Percentiles rank a stretch among this genome's conserved stretches.
phyloP scores from a whole-genome alignment of 2,329 filamentous ascomycete genomes.

The Rhinocladiella mackenziei region DNA sequence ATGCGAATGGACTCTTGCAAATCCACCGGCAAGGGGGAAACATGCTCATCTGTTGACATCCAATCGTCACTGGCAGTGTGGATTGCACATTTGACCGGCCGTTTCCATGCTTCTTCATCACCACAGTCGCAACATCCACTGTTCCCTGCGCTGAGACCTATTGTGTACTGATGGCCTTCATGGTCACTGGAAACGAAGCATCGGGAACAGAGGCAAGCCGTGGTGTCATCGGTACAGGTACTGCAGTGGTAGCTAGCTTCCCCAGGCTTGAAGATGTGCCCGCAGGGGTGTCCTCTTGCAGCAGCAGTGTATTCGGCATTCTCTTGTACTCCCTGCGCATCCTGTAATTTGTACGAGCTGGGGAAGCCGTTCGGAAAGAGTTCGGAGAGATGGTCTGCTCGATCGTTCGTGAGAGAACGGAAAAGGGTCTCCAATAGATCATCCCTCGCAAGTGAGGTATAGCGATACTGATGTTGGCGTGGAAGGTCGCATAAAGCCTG shows the following conservation, averaged over 20 bases:
- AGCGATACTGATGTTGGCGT: slow-evolving; percentile 67
- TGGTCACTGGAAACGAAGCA: slow-evolving; percentile 97
- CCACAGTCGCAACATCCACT: slow-evolving; percentile 97
- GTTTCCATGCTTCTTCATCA: slow-evolving; percentile 88
- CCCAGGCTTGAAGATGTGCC: slow-evolving; percentile 92
- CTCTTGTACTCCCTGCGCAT: slow-evolving; percentile 87
- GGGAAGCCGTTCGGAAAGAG: slow-evolving; percentile 77
- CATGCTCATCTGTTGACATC: slow-evolving; percentile 52
- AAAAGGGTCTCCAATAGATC: slow-evolving; percentile 78
- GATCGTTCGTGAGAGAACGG: slow-evolving; percentile 74
- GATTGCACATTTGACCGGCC: slow-evolving; percentile 86
- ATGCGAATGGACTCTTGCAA: slow-evolving; percentile 73
- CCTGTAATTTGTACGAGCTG: slow-evolving; percentile 68
- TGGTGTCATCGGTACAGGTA: slow-evolving; percentile 91
- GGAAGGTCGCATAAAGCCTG: slow-evolving; percentile 77
- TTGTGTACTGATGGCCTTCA: slow-evolving; percentile 84
- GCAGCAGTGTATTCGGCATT: slow-evolving; percentile 92
- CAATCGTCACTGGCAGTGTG: slow-evolving; percentile 67
- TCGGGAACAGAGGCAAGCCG: slow-evolving; percentile 86
- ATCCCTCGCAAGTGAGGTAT: slow-evolving; percentile 64
- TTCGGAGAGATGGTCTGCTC: slow-evolving; percentile 67
- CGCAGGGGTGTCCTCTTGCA: slow-evolving; percentile 87
- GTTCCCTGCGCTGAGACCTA: slow-evolving; percentile 82
- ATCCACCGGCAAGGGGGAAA: slow-evolving; percentile 61
- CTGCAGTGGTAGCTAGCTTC: slow-evolving; percentile 93